Percentiles rank a stretch among this genome's conserved stretches.
These are phyloP conservation scores for Aspergillus piperis DNA, from an alignment of 2,329 filamentous ascomycete genomes.

Conservation along the genomic window DNA sequence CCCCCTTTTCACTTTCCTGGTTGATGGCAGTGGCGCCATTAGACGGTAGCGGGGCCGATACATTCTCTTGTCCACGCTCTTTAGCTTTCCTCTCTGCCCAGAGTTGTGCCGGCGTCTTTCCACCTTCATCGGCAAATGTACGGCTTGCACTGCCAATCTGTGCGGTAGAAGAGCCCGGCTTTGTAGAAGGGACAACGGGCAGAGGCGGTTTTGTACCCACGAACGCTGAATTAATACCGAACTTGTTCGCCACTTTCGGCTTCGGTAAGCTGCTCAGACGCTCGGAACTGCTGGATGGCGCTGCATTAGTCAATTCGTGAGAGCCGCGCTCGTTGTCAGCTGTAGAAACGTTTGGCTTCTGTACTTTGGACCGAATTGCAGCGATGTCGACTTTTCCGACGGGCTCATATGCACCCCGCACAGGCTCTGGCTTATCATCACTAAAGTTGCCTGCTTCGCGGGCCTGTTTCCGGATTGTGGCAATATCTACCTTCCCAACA, in stretches of 20 bases:
- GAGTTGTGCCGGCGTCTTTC: slow-evolving; percentile 93
- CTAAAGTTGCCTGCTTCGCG: slow-evolving; percentile 56
- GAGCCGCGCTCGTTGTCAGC: slow-evolving; percentile 41
- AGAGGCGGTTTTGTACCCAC: slow-evolving; percentile 86
- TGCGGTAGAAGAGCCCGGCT: slow-evolving; percentile 59
- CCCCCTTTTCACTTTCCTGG: slow-evolving; percentile 70
- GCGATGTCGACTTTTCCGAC: slow-evolving; percentile 97
- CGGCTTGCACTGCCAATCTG: slow-evolving; percentile 76
- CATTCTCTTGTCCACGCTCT: slow-evolving; percentile 61
- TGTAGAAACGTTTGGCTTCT: slow-evolving; percentile 56
- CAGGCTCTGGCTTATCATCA: slow-evolving; percentile 78
- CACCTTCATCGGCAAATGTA: slow-evolving; percentile 90
- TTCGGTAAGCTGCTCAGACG: slow-evolving; percentile 86
- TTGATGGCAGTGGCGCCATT: slow-evolving; percentile 54
- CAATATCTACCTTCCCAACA: slow-evolving; percentile 96
- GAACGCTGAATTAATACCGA: slow-evolving; percentile 71
- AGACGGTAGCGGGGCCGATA: slow-evolving; percentile 45
- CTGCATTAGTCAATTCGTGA: slow-evolving; percentile 56
- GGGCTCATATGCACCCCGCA: slow-evolving; percentile 93
- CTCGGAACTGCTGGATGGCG: slow-evolving; percentile 74
- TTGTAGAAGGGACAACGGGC: slow-evolving; percentile 67
- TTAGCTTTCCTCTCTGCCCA: slow-evolving; percentile 98
- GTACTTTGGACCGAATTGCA: slow-evolving; percentile 81
- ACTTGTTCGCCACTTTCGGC: slow-evolving; percentile 91
- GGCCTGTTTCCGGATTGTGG: slow-evolving; percentile 77